Base-by-base conservation (phyloP, 1,139 yeast genomes). In the Yamadazyma mexicana region DNA sequence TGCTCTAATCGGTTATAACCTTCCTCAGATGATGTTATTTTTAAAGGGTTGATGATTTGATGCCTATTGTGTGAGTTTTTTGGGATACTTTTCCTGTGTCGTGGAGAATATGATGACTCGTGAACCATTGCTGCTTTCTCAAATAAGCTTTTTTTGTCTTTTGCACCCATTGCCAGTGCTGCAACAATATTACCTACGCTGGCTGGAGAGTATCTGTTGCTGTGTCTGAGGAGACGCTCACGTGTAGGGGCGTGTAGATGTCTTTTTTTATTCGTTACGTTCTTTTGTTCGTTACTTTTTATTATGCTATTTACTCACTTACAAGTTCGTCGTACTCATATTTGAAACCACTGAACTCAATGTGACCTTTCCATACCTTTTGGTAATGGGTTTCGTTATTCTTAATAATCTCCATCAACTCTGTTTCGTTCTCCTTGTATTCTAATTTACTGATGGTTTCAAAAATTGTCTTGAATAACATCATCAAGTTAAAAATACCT, bases 401-500 rank as follows among this genome's bases (percentile, higher is more conserved):
- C 11, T 58, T 48, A 17, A 78, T 45, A 37, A 58, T 37, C 7
- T 45, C 39, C 16, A 46, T 22, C 3, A 69, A 59, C 8, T 48
- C 45, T 5, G 53, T 58, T 26, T 52, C 54, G 7, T 42, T 44
- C 34, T 45, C 40, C 17, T 30, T 34, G 50, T 40, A 2, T 60
- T 62, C 2, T 80, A 81, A 54, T 29, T 74, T 64, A 31, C 43
- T 39, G 7, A 39, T 37, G 6, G 28, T 8, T 36, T 64, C 59
- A 65, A 79, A 83, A 46, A 83, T 74, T 28, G 65, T 49, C 49
- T 69, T 66, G 48, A 87, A 81, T 56, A 88, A 87, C 40, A 67
- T 69, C 17, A 75, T 74, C 38, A 94, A 68, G 12, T 94, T 80
- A 33, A 68, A 64, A 33, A 94, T 61, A 0, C 99, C 99, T 34